Evolutionary conservation across 202 grass and related monocot species (phyloP).

Genomic region (Sporobolus alterniflorus): DNA sequence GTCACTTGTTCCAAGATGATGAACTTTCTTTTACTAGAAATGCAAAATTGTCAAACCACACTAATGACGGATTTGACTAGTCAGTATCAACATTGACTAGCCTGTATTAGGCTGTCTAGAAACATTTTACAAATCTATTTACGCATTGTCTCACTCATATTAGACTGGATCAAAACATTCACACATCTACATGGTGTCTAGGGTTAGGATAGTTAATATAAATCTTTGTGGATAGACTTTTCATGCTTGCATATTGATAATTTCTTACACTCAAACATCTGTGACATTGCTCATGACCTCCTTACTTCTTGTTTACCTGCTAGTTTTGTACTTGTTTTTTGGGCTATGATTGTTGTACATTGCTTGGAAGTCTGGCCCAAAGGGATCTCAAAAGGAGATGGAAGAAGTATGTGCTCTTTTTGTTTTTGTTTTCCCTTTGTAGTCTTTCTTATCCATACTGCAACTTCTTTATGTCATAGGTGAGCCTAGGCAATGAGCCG

Average conservation of each 20-base stretch:
- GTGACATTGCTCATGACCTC: constrained; percentile 18
- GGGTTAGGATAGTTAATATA: neutral
- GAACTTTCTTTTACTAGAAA: neutral
- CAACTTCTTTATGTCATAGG: neutral
- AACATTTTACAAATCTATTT: too few relatives aligned
- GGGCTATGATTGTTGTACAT: constrained; percentile 89
- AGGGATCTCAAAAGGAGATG: constrained; percentile 91
- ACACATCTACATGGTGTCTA: neutral
- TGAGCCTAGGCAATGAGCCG: too few relatives aligned
- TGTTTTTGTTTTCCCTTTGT: constrained; percentile 11
- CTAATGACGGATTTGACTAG: neutral
- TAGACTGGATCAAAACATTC: neutral
- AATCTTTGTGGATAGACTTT: neutral
- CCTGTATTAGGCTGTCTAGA: neutral
- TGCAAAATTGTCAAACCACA: neutral
- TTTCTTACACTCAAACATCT: neutral
- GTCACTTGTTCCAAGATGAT: neutral
- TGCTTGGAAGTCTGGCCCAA: constrained; percentile 86
- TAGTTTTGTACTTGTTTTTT: constrained; percentile 93
- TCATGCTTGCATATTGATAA: constrained; percentile 11
- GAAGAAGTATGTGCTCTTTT: constrained; percentile 71
- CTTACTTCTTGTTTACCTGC: constrained; percentile 18
- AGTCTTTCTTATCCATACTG: neutral
- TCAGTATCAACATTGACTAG: neutral
- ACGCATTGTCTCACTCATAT: neutral